A percentile compares a stretch with the other conserved stretches of the same genome.
Evolutionary conservation across 192 early-diverging fungal species (phyloP).

Genomic region (Coemansia reversa): DNA sequence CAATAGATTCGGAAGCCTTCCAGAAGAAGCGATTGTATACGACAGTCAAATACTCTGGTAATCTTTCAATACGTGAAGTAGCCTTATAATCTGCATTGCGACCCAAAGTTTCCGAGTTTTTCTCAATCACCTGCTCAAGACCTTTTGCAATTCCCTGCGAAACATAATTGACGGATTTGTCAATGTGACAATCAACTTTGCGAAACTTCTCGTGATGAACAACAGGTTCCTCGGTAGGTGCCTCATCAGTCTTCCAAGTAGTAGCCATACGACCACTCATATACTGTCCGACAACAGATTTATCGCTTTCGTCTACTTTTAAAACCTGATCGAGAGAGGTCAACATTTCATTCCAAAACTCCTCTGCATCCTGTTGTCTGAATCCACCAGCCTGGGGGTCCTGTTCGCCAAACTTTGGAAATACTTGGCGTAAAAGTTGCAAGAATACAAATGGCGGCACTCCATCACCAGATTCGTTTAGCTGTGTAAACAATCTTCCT

Average conservation of each 20-base stretch:
- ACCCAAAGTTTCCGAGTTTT: slow-evolving; percentile 78
- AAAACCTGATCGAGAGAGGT: slow-evolving; percentile 55
- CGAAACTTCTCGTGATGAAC: slow-evolving; percentile 68
- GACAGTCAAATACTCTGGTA: slow-evolving; percentile 87
- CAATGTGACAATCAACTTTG: slow-evolving; percentile 76
- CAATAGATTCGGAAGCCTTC: slow-evolving; percentile 75
- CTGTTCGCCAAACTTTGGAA: slow-evolving; percentile 85
- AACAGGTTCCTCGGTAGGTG: slow-evolving; percentile 67
- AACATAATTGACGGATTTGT: slow-evolving; percentile 50
- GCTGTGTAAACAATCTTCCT: slow-evolving; percentile 68
- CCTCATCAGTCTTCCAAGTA: slow-evolving; percentile 61
- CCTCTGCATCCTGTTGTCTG: slow-evolving; percentile 98
- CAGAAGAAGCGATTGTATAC: slow-evolving; percentile 96
- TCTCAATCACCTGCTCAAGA: slow-evolving; percentile 84
- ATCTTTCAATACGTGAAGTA: slow-evolving; percentile 70
- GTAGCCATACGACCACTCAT: slow-evolving; percentile 71
- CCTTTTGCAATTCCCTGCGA: slow-evolving; percentile 52
- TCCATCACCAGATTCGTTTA: slow-evolving; percentile 67
- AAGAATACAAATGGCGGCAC: slow-evolving; percentile 79
- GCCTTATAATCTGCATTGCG: slow-evolving; percentile 80
- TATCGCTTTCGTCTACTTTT: neutral
- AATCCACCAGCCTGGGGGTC: slow-evolving; percentile 64
- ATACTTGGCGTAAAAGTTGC: slow-evolving; percentile 72
- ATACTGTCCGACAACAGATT: slow-evolving; percentile 65
- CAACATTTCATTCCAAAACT: slow-evolving; percentile 91